Evolutionary conservation across 139 green algal genomes (phyloP), one percentile per base, ranked within the genome.

Genomic region (Choricystis sp.): DNA sequence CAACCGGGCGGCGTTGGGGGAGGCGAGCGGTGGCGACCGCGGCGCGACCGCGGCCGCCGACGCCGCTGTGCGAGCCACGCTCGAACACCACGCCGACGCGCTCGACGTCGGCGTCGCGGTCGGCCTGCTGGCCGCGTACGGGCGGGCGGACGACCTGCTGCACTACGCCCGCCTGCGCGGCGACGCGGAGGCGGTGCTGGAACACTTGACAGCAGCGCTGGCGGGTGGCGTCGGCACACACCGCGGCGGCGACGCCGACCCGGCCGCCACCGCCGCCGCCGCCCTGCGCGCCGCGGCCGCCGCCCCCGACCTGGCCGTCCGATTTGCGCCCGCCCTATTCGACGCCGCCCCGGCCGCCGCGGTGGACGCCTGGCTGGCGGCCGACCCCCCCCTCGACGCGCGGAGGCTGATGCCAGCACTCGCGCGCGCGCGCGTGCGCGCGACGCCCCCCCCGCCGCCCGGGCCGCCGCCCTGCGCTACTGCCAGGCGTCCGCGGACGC

Each of bases 101-200:
- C 70, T 94, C 27, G 79, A 95, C 62, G 68, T 81, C 49, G 74
- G 77, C 29, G 94, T 83, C 20, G 96, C 89, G 24, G 69, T 82
- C 19, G 64, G 67, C 0, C 77, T 97, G 68, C 81, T 97, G 55
- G 77, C 77, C 2, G 76, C 73, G 23, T 96, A 96, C 69, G 89
- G 91, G 23, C 80, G 87, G 2, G 19, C 87, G 67, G 83, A 93
- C 9, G 91, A 97, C 64, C 79, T 97, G 48, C 64, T 92, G 65
- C 61, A 80, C 20, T 97, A 82, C 69, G 89, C 88, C 0, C 70
- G 67, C 16, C 77, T 79, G n/a, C 66, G 80, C 1, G 75, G 85
- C 27, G 86, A 96, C 71, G 72, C 89, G 31, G 91, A 96, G 69
- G 74, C 77, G 0, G 77, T 95, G 30, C 62, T 97, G 59, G 81